phyloP scores from a whole-genome alignment of 106 monocot species.

The Dendrobium nobile region DNA sequence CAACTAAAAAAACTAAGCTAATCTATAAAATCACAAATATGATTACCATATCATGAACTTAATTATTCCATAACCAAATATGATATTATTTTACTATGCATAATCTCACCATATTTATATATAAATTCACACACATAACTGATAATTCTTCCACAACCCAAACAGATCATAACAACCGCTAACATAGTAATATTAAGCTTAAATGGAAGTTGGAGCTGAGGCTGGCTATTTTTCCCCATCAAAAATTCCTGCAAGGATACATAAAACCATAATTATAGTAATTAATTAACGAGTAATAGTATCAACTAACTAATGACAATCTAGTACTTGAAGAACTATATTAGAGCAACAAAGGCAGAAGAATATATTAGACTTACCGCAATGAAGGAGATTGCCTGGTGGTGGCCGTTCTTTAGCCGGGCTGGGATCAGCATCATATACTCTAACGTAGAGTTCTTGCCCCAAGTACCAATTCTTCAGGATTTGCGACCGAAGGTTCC shows the following conservation, averaged over 20 bases:
- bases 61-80: too few relatives aligned
- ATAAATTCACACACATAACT: too few relatives aligned
- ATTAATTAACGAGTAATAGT: neutral
- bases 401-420: slow-evolving; percentile 35
- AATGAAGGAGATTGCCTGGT: slow-evolving; percentile 30
- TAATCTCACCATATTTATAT: too few relatives aligned
- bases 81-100: too few relatives aligned
- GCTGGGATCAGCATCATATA: slow-evolving; percentile 29
- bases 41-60: too few relatives aligned
- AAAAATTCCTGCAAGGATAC: neutral
- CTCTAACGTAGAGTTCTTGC: slow-evolving; percentile 37
- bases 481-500: slow-evolving; percentile 39
- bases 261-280: neutral
- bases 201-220: neutral
- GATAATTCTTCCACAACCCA: too few relatives aligned
- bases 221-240: neutral
- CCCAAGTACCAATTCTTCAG: slow-evolving; percentile 40
- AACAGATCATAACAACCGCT: too few relatives aligned
- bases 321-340: too few relatives aligned
- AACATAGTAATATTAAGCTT: too few relatives aligned
- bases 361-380: slow-evolving; percentile 23
- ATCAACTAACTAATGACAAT: neutral
- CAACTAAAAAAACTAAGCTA: too few relatives aligned
- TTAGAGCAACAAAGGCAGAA: too few relatives aligned
- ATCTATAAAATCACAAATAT: too few relatives aligned